Percentiles rank a stretch among this genome's conserved stretches.
Evolutionary conservation across 768 basidiomycete species (phyloP).

Genomic region (Boletus pseudopeckii): DNA sequence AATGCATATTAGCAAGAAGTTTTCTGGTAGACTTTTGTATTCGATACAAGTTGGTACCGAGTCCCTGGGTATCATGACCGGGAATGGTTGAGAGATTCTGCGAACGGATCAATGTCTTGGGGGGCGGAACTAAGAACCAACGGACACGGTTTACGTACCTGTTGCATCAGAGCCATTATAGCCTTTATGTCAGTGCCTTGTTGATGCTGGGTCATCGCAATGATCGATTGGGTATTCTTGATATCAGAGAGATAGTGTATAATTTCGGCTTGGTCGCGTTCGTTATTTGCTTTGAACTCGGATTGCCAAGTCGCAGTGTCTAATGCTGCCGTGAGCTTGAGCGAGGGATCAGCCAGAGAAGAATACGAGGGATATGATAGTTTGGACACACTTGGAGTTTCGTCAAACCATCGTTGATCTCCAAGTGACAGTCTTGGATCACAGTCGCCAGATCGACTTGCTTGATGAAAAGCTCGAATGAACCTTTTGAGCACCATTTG

Average conservation of each 20-base stretch:
- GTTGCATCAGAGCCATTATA: constrained; percentile 52
- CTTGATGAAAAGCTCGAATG: constrained; percentile 42
- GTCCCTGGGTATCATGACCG: constrained; percentile 35
- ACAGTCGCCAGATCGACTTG: constrained; percentile 43
- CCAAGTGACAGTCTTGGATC: constrained; percentile 44
- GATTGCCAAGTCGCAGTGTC: constrained; percentile 49
- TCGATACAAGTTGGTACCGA: constrained; percentile 48
- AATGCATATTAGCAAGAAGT: constrained; percentile 48
- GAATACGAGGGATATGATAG: not conserved
- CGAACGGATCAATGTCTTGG: constrained; percentile 14
- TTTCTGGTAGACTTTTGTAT: constrained; percentile 45
- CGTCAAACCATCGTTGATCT: constrained; percentile 44
- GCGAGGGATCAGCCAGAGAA: constrained; percentile 4
- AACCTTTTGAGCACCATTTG: constrained; percentile 40
- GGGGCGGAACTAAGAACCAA: not conserved
- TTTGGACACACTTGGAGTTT: constrained; percentile 42
- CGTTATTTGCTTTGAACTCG: constrained; percentile 36
- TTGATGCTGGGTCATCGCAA: constrained; percentile 32
- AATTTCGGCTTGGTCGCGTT: constrained; percentile 44
- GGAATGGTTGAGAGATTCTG: constrained; percentile 22
- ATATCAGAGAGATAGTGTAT: constrained; percentile 44
- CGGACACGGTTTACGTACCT: constrained; percentile 27
- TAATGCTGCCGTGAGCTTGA: constrained; percentile 43
- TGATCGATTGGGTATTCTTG: constrained; percentile 37
- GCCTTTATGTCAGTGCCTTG: constrained; percentile 35